A percentile compares a stretch with the other conserved stretches of the same genome.
Evolutionary conservation across 2,329 filamentous ascomycete species (phyloP).

Genomic region (Fusarium cicatricum): DNA sequence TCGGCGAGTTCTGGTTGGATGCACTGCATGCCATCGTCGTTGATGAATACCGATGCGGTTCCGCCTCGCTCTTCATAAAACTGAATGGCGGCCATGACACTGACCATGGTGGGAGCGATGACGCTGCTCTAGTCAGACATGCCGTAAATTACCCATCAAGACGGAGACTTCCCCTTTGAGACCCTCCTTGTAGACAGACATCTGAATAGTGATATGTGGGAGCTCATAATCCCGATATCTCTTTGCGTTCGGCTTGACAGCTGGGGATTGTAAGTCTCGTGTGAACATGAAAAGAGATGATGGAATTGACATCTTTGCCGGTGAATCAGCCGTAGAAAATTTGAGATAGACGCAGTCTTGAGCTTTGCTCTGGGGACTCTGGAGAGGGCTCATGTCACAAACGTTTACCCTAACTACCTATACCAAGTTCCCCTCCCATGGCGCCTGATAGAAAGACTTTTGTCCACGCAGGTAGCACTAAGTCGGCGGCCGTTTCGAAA

Average conservation of each 20-base stretch:
- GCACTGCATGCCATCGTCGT: conserved; percentile 74
- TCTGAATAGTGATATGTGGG: conserved; percentile 56
- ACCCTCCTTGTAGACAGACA: conserved; percentile 56
- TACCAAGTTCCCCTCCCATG: no score
- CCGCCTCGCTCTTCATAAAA: conserved; percentile 69
- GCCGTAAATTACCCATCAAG: neutral
- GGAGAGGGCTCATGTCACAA: no score
- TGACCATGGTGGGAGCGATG: conserved; percentile 64
- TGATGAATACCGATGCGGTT: conserved; percentile 72
- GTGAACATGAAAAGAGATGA: no score
- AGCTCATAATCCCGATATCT: conserved; percentile 46
- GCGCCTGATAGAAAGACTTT: no score
- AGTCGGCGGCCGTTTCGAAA: no score
- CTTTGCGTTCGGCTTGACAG: conserved; percentile 40
- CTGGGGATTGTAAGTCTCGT: conserved; percentile 4
- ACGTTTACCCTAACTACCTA: no score
- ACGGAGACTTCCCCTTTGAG: conserved; percentile 25
- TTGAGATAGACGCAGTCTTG: no score
- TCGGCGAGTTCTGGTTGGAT: conserved; percentile 58
- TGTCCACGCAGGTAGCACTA: no score
- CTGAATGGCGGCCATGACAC: conserved; percentile 65
- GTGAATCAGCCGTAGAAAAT: no score
- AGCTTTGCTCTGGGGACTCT: no score
- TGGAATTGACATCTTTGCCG: no score
- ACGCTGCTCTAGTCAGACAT: conserved; percentile 38